phyloP scores from a whole-genome alignment of 2,329 filamentous ascomycete species.

The Bipolaris oryzae region DNA sequence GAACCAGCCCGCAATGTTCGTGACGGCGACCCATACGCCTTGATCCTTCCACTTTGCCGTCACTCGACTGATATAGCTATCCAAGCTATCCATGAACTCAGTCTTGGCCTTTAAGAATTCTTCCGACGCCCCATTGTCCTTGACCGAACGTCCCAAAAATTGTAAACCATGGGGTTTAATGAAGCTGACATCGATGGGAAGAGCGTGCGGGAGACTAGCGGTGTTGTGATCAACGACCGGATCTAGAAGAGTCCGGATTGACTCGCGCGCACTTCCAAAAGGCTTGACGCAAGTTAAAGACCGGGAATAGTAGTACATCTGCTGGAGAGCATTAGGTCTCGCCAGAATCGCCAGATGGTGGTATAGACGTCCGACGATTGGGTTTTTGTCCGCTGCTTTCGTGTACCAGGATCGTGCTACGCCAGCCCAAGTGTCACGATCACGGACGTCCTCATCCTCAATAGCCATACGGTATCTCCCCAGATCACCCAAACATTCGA shows the following conservation, averaged over 20 bases:
- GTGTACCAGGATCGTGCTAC: conserved; percentile 82
- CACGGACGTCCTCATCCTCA: conserved; percentile 77
- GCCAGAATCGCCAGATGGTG: conserved; percentile 86
- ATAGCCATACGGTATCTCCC: conserved; percentile 89
- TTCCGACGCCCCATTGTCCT: conserved; percentile 32
- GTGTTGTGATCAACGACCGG: conserved; percentile 52
- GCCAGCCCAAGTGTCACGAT: conserved; percentile 80
- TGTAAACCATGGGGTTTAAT: conserved; percentile 69
- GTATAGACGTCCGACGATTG: conserved; percentile 78
- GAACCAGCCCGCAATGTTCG: conserved; percentile 60
- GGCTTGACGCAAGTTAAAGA: conserved; percentile 71
- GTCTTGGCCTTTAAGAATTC: conserved; percentile 54
- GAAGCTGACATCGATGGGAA: conserved; percentile 63
- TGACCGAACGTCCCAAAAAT: conserved; percentile 59
- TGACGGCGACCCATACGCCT: conserved; percentile 64
- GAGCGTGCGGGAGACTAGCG: conserved; percentile 39
- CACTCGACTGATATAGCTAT: conserved; percentile 61
- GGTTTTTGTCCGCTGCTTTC: conserved; percentile 77
- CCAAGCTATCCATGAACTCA: conserved; percentile 61
- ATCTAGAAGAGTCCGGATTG: conserved; percentile 70
- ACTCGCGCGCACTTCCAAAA: conserved; percentile 71
- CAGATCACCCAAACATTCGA: conserved; percentile 88
- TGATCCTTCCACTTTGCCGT: conserved; percentile 62
- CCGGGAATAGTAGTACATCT: conserved; percentile 75
- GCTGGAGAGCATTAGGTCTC: conserved; percentile 70